phyloP scores from a whole-genome alignment of 192 early-diverging fungal species.

The Podochytrium sp. region DNA sequence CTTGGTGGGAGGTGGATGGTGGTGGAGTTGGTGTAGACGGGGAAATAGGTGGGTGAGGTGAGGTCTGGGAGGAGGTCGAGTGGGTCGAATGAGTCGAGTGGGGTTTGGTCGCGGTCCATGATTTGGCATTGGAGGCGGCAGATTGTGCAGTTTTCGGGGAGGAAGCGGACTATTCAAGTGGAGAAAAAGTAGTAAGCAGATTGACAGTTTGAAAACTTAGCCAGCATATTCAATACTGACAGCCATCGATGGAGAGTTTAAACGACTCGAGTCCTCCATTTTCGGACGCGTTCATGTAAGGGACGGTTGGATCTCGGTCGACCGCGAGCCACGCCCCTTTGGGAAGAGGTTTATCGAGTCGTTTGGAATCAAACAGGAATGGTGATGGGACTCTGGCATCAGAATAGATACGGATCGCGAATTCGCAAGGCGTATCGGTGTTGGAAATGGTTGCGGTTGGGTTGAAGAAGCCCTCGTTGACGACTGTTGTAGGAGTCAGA shows the following conservation, averaged over 20 bases:
- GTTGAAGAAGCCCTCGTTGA: neutral
- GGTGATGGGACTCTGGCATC: neutral
- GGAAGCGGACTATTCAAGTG: constrained; percentile 8
- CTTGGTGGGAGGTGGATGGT: neutral
- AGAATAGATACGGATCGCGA: neutral
- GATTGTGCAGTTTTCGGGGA: constrained; percentile 19
- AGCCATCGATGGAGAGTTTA: constrained; percentile 4
- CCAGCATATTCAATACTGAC: neutral
- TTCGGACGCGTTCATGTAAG: neutral
- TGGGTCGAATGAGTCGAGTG: neutral
- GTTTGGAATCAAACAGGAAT: constrained; percentile 8
- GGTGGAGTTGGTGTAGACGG: neutral
- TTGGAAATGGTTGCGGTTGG: neutral
- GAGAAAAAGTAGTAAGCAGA: neutral
- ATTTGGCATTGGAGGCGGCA: constrained; percentile 8
- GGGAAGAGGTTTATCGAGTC: neutral
- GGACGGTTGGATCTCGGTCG: neutral
- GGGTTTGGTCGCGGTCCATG: neutral
- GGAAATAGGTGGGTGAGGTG: constrained; percentile 10
- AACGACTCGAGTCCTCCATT: neutral
- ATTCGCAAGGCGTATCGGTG: neutral
- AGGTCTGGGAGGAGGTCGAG: constrained; percentile 3
- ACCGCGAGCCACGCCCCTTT: neutral
- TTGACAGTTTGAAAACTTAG: neutral
- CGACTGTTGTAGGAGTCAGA: neutral